Evolutionary conservation across 2,329 filamentous ascomycete genomes (phyloP), one percentile per base, ranked within the genome.

Genomic region (Aspergillus ruber): DNA sequence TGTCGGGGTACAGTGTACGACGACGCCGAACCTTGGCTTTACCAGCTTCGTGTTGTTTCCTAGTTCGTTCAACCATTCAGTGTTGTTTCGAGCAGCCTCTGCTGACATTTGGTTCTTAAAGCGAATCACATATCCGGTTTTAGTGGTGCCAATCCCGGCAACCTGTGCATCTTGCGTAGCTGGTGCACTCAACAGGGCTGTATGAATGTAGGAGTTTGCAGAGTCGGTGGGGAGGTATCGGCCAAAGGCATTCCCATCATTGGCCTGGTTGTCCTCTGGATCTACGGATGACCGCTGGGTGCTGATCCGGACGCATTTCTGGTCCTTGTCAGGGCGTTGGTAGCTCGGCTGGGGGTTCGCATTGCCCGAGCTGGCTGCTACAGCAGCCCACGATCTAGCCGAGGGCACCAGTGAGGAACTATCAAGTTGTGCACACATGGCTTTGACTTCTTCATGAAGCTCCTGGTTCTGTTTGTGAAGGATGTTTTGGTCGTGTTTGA

Each of bases 51-150:
- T 55, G n/a, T 54, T 47, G 29, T 33, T 53, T 5, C 51, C 52
- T n/a, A 58, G 49, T 15, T 57, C 47, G 6, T 54, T 42, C 12
- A 60, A 42, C 56, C 50, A 62, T 39, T 48, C 46, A 13, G 50
- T 59, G 32, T 61, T 56, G 21, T 45, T 56, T 13, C 48, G 47
- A 10, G 57, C 55, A 18, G 44, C 42, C 15, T 59, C 49, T 4
- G 53, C 50, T 36, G 49, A 58, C 42, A 47, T 38, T 17, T 44
- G 12, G 39, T 62, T 43, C 45, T 54, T 55, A 29, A 61, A 62
- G 20, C 52, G 33, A 35, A 62, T 54, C 9, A 62, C 13, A 42
- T 62, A 61, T 21, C 56, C 55, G 4, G 50, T 59, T 36, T 54
- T 53, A 2, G 47, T 59, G 9, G 45, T 59, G 10, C 51, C 45